These are phyloP conservation scores for Neurospora sp. DNA, from an alignment of 495 filamentous ascomycete species.

Conservation along the genomic window DNA sequence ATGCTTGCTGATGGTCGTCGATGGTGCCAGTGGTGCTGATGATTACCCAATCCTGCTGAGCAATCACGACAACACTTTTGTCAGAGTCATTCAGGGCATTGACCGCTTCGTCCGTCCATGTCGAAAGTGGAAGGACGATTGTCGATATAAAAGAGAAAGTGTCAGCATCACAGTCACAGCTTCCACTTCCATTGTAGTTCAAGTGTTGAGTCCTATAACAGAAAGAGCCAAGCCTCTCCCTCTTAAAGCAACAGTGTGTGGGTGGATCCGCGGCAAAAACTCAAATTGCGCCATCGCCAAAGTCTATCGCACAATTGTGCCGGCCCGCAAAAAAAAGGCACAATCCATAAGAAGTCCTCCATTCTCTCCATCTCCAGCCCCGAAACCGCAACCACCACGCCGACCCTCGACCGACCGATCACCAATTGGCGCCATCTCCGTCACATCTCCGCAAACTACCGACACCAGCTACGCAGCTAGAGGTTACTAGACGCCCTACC, in stretches of 20 bases:
- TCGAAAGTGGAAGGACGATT: not conserved
- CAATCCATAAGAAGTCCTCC: not conserved
- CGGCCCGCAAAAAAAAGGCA: not conserved
- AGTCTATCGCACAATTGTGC: constrained; percentile 5
- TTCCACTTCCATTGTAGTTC: not conserved
- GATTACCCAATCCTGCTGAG: constrained; percentile 3
- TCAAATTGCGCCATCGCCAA: constrained; percentile 12
- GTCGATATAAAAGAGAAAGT: not conserved
- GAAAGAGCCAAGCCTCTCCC: not conserved
- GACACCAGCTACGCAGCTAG: not conserved
- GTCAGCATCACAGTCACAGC: not conserved
- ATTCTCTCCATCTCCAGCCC: not conserved
- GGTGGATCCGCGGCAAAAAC: constrained; percentile 1
- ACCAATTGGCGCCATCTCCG: not conserved
- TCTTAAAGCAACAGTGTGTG: not conserved
- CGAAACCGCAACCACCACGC: not conserved
- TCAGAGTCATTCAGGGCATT: not conserved
- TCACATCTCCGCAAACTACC: not conserved
- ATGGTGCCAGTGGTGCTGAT: not conserved
- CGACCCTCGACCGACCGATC: not conserved
- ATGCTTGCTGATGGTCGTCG: not conserved
- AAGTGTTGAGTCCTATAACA: not conserved
- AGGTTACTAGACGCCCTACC: not conserved
- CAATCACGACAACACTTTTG: constrained; percentile 3
- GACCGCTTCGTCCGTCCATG: not conserved